phyloP scores from a whole-genome alignment of 1,284 basidiomycete genomes.

The Ustilago trichophora region DNA sequence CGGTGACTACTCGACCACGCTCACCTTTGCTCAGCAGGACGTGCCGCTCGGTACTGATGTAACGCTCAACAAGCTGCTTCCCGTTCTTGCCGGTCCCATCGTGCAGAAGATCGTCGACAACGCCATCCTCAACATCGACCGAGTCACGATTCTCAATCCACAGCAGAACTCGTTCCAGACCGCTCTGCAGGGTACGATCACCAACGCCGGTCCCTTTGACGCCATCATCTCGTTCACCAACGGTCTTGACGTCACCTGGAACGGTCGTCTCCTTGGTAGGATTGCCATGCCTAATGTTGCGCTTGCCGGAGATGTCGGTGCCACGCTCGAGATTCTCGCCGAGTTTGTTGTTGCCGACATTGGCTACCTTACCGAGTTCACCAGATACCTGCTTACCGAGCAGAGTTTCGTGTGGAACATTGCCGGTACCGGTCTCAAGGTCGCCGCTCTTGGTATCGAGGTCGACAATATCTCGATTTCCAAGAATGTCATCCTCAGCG shows the following conservation, averaged over 20 bases:
- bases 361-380: conserved; percentile 75
- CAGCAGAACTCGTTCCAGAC: conserved; percentile 74
- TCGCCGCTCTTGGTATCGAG: conserved; percentile 68
- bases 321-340: conserved; percentile 72
- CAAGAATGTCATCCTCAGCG: conserved; percentile 76
- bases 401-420: conserved; percentile 80
- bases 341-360: conserved; percentile 75
- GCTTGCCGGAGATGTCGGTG: conserved; percentile 73
- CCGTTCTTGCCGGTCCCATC: conserved; percentile 78
- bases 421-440: conserved; percentile 74
- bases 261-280: conserved; percentile 72
- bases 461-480: conserved; percentile 73
- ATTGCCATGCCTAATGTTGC: conserved; percentile 73
- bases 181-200: conserved; percentile 74
- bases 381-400: conserved; percentile 74
- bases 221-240: conserved; percentile 75
- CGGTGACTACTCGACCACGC: conserved; percentile 75
- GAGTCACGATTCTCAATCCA: conserved; percentile 53
- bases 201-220: conserved; percentile 80
- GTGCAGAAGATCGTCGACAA: conserved; percentile 79
- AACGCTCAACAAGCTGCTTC: conserved; percentile 75
- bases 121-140: conserved; percentile 69
- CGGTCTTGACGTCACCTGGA: conserved; percentile 76
- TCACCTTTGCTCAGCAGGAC: conserved; percentile 73
- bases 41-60: conserved; percentile 75